Percentiles rank a stretch among this genome's conserved stretches.
These are phyloP conservation scores for Gossypium stocksii DNA, from an alignment of 345 rosid species.

Conservation along the genomic window DNA sequence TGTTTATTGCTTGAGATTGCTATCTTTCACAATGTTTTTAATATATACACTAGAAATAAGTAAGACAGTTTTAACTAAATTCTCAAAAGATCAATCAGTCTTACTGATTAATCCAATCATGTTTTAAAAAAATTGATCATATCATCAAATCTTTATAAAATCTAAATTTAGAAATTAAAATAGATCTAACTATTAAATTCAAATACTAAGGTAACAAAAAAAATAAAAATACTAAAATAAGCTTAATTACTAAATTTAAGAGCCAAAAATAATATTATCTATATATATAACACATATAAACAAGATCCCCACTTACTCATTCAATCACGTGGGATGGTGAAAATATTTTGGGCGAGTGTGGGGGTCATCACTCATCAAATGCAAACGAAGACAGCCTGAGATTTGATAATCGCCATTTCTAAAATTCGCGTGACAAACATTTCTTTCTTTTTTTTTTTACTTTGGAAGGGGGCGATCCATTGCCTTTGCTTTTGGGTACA, in stretches of 20 bases:
- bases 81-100: not conserved
- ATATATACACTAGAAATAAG: not conserved
- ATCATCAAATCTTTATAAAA: no score
- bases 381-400: not conserved
- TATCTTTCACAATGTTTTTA: not conserved
- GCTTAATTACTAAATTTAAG: no score
- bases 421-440: not conserved
- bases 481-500: conserved; percentile 25
- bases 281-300: no score
- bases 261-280: no score
- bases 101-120: no score
- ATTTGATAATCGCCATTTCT: not conserved
- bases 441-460: not conserved
- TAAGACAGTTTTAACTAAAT: not conserved
- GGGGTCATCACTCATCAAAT: not conserved
- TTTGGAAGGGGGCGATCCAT: not conserved
- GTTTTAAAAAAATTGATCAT: no score
- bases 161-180: no score
- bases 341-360: not conserved
- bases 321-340: not conserved
- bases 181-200: no score
- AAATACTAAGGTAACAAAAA: no score
- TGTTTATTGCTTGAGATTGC: not conserved
- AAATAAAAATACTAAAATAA: no score
- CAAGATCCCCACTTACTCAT: not conserved